Base-by-base conservation (phyloP, 1,284 basidiomycete genomes). In the Boletus semigastroideus region DNA sequence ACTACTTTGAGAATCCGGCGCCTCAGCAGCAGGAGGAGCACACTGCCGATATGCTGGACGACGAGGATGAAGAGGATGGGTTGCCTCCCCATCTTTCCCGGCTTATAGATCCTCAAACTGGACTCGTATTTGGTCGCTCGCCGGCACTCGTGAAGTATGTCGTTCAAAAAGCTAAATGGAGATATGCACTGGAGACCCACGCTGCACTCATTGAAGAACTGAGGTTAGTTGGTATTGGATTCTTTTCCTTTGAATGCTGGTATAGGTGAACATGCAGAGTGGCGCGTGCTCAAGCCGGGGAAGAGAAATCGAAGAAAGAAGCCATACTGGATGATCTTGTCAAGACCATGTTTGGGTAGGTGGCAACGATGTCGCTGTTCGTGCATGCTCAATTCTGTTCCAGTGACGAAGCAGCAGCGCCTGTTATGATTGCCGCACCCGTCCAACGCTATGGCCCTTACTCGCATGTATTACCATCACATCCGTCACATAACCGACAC, bases 111-210 rank as follows among this genome's bases (percentile, higher is more conserved):
- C 77, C 80, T 0, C 69, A 68, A 25, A 86, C 82, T 0, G 81
- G 80, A 1, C 69, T 81, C 22, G 78, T 90, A 13, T 65, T 78
- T 57, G 85, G 84, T 3, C 78, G 85, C 16, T 72, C 82, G 20
- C 83, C 78, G 0, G 72, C 75, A 33, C 80, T 85, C 72, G 80
- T 80, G 27, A 80, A 79, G 69, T 92, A 92, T 65, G 71, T 91
- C n/a, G 59, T 90, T 28, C 83, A 82, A 75, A 92, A 91, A 62
- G 87, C 90, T 2, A 90, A 90, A 61, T 77, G 84, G 60, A 71
- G 70, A 25, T 87, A 81, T 62, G 82, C 78, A 11, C 54, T 84
- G 20, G 75, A 84, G 52, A 79, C 86, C 58, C 82, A 88, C 51
- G 80, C 82, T 37, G 68, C 70, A 16, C 72, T 91, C 27, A 68